These are phyloP conservation scores for Raffaelea arxii DNA, from an alignment of 2,329 filamentous ascomycete genomes.

Conservation along the genomic window DNA sequence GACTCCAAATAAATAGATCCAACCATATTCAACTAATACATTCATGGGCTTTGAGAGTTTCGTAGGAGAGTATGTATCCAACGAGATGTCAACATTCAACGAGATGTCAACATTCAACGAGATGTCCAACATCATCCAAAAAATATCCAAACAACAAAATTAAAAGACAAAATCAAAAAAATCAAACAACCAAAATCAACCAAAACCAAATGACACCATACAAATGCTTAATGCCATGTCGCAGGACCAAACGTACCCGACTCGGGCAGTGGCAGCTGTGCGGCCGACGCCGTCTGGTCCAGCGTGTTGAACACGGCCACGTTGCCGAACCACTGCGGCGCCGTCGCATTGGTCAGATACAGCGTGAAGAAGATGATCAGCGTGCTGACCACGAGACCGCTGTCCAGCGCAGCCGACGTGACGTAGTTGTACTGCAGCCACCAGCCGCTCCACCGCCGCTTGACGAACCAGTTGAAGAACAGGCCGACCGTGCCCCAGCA, in stretches of 20 bases:
- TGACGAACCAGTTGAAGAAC: conserved; percentile 59
- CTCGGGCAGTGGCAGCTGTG: conserved; percentile 4
- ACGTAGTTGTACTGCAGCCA: conserved; percentile 74
- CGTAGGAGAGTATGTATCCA: conserved; percentile 4
- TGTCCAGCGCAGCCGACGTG: conserved; percentile 61
- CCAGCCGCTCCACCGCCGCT: conserved; percentile 57
- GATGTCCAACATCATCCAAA: background rate
- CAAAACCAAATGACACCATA: background rate
- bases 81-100: background rate
- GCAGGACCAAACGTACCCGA: conserved; percentile 11
- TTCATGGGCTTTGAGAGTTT: conserved; percentile 11
- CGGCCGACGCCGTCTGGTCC: conserved; percentile 6
- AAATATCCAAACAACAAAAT: background rate
- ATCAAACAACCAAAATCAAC: background rate
- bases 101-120: background rate
- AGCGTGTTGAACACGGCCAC: conserved; percentile 4
- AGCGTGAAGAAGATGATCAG: conserved; percentile 23
- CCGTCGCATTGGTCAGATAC: background rate
- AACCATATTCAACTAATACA: background rate
- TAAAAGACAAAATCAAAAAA: background rate
- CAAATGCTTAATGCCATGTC: conserved; percentile 6
- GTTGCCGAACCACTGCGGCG: background rate
- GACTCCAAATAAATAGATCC: background rate
- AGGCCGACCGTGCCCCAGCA: conserved; percentile 60
- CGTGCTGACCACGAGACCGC: conserved; percentile 55